Evolutionary conservation across 2,329 filamentous ascomycete genomes (phyloP).

Genomic region (Cordyceps militaris): DNA sequence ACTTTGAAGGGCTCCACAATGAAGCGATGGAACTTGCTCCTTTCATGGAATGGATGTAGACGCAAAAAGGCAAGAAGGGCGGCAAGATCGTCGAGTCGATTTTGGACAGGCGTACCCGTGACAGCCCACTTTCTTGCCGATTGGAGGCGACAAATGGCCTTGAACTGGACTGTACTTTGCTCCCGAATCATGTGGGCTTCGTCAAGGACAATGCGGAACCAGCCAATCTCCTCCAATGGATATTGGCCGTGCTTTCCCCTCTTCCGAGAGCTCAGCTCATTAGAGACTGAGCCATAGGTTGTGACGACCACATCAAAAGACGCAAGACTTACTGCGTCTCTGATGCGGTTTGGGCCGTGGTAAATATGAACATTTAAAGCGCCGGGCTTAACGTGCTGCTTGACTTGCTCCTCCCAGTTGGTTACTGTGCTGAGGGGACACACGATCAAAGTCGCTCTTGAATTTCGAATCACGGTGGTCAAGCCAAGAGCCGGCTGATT

Average conservation of each 20-base stretch:
- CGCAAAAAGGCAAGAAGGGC: slow-evolving; percentile 81
- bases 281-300: slow-evolving; percentile 82
- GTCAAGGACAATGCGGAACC: slow-evolving; percentile 90
- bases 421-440: slow-evolving; percentile 85
- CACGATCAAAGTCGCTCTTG: slow-evolving; percentile 74
- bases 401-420: slow-evolving; percentile 93
- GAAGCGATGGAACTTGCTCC: slow-evolving; percentile 65
- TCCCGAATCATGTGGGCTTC: slow-evolving; percentile 95
- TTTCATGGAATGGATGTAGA: slow-evolving; percentile 77
- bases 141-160: slow-evolving; percentile 72
- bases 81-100: slow-evolving; percentile 82
- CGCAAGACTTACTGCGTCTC: slow-evolving; percentile 59
- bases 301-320: slow-evolving; percentile 82
- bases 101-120: slow-evolving; percentile 95
- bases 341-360: slow-evolving; percentile 71
- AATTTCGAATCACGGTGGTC: slow-evolving; percentile 55
- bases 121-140: slow-evolving; percentile 88
- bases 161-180: slow-evolving; percentile 71
- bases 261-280: slow-evolving; percentile 62
- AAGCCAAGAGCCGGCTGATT: slow-evolving; percentile 39
- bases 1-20: slow-evolving; percentile 83
- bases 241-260: slow-evolving; percentile 52
- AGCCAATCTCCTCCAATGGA: slow-evolving; percentile 72
- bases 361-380: slow-evolving; percentile 73
- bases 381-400: slow-evolving; percentile 63